A percentile compares a stretch with the other conserved stretches of the same genome.
phyloP scores from a whole-genome alignment of 2,329 filamentous ascomycete species.

The Talaromyces sp. region DNA sequence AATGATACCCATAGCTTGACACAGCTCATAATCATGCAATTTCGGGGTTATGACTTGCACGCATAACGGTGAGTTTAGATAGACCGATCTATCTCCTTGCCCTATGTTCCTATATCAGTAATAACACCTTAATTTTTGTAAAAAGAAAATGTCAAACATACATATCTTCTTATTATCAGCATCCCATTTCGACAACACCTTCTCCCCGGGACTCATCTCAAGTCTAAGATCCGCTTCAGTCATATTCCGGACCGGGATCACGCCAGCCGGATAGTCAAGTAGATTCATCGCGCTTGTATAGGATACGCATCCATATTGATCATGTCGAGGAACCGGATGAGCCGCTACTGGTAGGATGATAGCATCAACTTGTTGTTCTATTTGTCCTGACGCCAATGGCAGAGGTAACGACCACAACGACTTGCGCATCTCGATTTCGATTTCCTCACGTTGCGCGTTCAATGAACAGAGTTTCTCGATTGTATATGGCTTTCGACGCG shows the following conservation, averaged over 20 bases:
- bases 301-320: constrained; percentile 58
- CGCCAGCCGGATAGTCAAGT: constrained; percentile 58
- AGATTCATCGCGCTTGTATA: constrained; percentile 60
- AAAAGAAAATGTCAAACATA: constrained; percentile 28
- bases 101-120: constrained; percentile 38
- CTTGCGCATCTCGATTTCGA: constrained; percentile 53
- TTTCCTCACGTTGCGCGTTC: constrained; percentile 47
- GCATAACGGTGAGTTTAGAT: constrained; percentile 51
- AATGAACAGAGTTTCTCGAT: constrained; percentile 49
- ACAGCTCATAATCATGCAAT: constrained; percentile 51
- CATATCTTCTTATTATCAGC: constrained; percentile 56
- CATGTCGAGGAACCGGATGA: constrained; percentile 58
- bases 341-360: constrained; percentile 60
- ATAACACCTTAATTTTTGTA: not conserved
- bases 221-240: constrained; percentile 42
- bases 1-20: constrained; percentile 50
- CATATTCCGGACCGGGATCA: constrained; percentile 51
- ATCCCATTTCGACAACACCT: constrained; percentile 51
- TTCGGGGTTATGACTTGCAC: constrained; percentile 55
- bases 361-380: constrained; percentile 46
- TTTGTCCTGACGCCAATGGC: constrained; percentile 3
- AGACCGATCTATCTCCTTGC: constrained; percentile 49
- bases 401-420: constrained; percentile 48
- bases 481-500: constrained; percentile 46
- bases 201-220: constrained; percentile 43